Evolutionary conservation across 768 basidiomycete species (phyloP).

Genomic region (Leccinum imitatum): DNA sequence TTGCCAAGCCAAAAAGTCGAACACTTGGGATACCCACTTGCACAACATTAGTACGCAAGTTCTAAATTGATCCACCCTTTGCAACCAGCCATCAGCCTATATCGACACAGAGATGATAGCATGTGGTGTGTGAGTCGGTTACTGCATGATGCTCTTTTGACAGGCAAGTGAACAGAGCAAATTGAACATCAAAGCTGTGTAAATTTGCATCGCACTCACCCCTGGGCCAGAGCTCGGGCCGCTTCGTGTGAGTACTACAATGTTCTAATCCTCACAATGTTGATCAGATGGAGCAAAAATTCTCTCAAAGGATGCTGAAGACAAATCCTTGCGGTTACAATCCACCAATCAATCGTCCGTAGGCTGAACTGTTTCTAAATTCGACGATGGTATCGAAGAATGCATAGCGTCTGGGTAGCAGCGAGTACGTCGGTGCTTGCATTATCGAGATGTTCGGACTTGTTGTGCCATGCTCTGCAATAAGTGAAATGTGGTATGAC

Average conservation of each 20-base stretch:
- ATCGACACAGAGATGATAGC: slow-evolving; percentile 45
- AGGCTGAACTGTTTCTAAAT: no score
- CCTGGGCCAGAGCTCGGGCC: slow-evolving; percentile 65
- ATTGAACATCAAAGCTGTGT: no score
- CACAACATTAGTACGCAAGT: no score
- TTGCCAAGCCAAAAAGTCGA: no score
- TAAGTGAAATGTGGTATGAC: slow-evolving; percentile 34
- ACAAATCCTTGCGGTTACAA: slow-evolving; percentile 71
- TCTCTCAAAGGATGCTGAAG: slow-evolving; percentile 29
- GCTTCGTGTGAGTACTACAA: slow-evolving; percentile 61
- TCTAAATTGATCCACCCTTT: no score
- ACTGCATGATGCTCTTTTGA: no score
- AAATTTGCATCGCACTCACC: slow-evolving; percentile 69
- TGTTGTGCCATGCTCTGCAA: slow-evolving; percentile 79
- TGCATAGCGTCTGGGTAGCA: slow-evolving; percentile 84
- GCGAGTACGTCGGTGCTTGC: slow-evolving; percentile 65
- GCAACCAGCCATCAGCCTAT: no score
- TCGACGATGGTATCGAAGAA: slow-evolving; percentile 70
- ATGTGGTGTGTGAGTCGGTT: no score
- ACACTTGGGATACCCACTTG: no score
- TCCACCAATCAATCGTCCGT: slow-evolving; percentile 51
- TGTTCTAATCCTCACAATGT: slow-evolving; percentile 5
- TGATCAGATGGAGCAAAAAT: slow-evolving; percentile 31
- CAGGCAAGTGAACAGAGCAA: no score
- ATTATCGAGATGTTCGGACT: slow-evolving; percentile 82